phyloP scores from a whole-genome alignment of 2,329 filamentous ascomycete species.

The Sporothrix globosa region DNA sequence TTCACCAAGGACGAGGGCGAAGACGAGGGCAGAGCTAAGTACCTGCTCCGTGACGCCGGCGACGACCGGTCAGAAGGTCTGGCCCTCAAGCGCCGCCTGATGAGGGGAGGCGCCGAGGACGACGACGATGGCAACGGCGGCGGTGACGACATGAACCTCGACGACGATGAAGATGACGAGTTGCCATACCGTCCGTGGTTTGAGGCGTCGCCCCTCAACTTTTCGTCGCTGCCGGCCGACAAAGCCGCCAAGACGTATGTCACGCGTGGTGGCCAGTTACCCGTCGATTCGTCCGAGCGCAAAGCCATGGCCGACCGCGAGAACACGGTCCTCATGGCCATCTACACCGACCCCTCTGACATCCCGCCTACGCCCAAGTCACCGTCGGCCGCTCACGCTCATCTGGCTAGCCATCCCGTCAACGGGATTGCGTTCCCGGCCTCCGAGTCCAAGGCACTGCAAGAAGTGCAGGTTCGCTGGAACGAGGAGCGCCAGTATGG shows the following conservation, averaged over 20 bases:
- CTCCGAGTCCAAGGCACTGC: constrained; percentile 46
- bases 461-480: constrained; percentile 56
- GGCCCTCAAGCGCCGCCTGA: constrained; percentile 62
- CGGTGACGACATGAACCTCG: constrained; percentile 19
- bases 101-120: constrained; percentile 55
- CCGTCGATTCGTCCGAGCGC: constrained; percentile 60
- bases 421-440: constrained; percentile 44
- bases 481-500: constrained; percentile 45
- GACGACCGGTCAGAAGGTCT: constrained; percentile 75
- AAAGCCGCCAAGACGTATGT: constrained; percentile 54
- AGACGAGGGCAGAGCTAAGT: constrained; percentile 67
- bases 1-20: constrained; percentile 77
- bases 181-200: constrained; percentile 58
- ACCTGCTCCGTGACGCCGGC: constrained; percentile 70
- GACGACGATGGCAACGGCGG: constrained; percentile 51
- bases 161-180: constrained; percentile 55
- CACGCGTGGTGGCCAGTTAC: constrained; percentile 57
- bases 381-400: constrained; percentile 42
- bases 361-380: constrained; percentile 62
- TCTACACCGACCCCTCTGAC: constrained; percentile 58
- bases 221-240: constrained; percentile 51
- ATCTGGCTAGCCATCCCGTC: not conserved
- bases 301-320: constrained; percentile 60
- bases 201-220: constrained; percentile 53
- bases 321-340: constrained; percentile 62